These are phyloP conservation scores for Eucalyptus curtisii DNA, from an alignment of 345 rosid species.

Conservation along the genomic window DNA sequence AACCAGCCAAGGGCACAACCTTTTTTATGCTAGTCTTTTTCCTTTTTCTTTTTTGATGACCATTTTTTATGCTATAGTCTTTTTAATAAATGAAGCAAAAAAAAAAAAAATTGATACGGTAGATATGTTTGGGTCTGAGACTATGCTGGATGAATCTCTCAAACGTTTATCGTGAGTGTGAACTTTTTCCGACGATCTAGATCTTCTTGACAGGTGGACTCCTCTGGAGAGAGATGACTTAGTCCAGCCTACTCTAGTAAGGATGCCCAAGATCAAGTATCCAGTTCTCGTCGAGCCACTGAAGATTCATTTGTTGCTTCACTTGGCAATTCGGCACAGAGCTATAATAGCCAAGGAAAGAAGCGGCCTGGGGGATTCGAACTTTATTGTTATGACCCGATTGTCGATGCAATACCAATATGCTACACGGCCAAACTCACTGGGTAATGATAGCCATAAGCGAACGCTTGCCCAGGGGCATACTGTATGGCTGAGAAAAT, in stretches of 20 bases:
- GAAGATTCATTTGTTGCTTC: background rate
- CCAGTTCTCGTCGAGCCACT: conserved; percentile 28
- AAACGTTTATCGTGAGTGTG: background rate
- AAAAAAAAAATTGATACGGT: background rate
- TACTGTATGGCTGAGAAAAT: background rate
- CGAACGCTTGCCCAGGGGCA: background rate
- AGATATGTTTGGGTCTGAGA: background rate
- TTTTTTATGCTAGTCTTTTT: background rate
- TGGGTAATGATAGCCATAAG: background rate
- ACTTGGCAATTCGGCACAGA: background rate
- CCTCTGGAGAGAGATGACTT: conserved; percentile 37
- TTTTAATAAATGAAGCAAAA: background rate
- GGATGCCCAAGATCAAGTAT: conserved; percentile 48
- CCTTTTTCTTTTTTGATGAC: too few species aligned
- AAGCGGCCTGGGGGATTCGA: background rate
- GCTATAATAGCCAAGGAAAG: background rate
- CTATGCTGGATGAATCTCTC: background rate
- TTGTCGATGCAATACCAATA: background rate
- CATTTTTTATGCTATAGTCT: too few species aligned
- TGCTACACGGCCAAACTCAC: background rate
- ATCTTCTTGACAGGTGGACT: conserved; percentile 28
- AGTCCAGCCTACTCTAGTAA: conserved; percentile 49
- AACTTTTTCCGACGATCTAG: background rate
- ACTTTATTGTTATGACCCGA: background rate
- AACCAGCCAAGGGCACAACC: background rate